Evolutionary conservation across 2,329 filamentous ascomycete species (phyloP).

Genomic region (Monilinia aucupariae): DNA sequence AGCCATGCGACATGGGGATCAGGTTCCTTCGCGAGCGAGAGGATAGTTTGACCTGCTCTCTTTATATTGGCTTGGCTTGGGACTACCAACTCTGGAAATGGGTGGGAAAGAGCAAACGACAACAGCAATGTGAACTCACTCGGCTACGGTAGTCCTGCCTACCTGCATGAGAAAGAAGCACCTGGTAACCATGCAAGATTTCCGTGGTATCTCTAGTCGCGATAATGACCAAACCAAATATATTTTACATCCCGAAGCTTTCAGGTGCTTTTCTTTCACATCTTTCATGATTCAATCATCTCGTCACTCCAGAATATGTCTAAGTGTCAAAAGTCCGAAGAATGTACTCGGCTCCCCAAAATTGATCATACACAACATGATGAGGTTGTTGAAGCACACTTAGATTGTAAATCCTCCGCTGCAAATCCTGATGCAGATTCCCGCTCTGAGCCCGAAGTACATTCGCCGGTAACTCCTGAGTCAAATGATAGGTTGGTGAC

Average conservation of each 20-base stretch:
- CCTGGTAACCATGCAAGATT: not conserved
- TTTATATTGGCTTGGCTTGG: not conserved
- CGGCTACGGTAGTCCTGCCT: constrained; percentile 3
- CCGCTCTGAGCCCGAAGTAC: not conserved
- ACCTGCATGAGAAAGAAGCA: not conserved
- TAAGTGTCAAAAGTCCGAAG: not conserved
- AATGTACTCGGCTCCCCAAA: not conserved
- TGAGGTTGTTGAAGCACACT: not conserved
- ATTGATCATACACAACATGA: not conserved
- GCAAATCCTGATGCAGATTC: not conserved
- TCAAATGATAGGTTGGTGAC: not conserved
- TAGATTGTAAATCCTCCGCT: not conserved
- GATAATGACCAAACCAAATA: not conserved
- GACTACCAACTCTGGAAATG: not conserved
- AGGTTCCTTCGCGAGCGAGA: not conserved
- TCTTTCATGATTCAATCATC: not conserved
- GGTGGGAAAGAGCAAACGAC: not conserved
- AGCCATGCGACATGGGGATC: not conserved
- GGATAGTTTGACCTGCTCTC: not conserved
- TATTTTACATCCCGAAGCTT: not conserved
- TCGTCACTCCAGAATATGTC: constrained; percentile 4
- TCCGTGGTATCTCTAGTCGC: not conserved
- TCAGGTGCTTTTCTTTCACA: not conserved
- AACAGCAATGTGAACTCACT: not conserved
- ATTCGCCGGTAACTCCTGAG: constrained; percentile 2